Evolutionary conservation across 2,329 filamentous ascomycete species (phyloP).

Genomic region (Sporothrix pallida): DNA sequence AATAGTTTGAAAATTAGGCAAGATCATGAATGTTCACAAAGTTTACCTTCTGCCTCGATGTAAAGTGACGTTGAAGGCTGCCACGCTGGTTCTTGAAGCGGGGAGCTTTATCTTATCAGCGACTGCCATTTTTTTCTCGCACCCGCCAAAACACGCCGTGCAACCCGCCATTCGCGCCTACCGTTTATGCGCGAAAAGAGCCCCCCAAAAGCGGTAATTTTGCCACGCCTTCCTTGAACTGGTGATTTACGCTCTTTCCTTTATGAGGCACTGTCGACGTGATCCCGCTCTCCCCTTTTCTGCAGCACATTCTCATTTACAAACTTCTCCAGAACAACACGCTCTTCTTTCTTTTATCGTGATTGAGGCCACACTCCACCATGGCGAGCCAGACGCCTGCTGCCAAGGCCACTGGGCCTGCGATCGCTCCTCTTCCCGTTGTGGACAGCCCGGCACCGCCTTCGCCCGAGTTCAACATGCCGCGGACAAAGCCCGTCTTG

Average conservation of each 20-base stretch:
- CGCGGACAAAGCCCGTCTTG: slow-evolving; percentile 61
- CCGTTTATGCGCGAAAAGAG: background rate
- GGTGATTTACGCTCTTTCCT: background rate
- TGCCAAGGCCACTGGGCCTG: slow-evolving; percentile 40
- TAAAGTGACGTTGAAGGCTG: slow-evolving; percentile 17
- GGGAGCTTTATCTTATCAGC: slow-evolving; percentile 35
- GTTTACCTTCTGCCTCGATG: too few relatives aligned
- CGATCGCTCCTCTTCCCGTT: slow-evolving; percentile 54
- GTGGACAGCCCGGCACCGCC: slow-evolving; percentile 63
- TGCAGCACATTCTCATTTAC: background rate
- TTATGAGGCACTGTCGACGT: background rate
- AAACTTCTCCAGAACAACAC: background rate
- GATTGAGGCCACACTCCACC: slow-evolving; percentile 31
- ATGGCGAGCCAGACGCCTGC: slow-evolving; percentile 33
- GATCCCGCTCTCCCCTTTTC: too few relatives aligned
- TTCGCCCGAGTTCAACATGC: slow-evolving; percentile 58
- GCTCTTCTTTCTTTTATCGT: background rate
- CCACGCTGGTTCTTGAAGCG: slow-evolving; percentile 7
- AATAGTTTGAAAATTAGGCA: background rate
- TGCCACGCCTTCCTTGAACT: slow-evolving; percentile 13
- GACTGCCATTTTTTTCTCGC: slow-evolving; percentile 11
- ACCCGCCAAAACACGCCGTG: background rate
- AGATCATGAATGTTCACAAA: background rate
- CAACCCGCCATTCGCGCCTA: slow-evolving; percentile 17
- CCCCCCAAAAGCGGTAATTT: slow-evolving; percentile 19